These are phyloP conservation scores for Allodekkera sacchari DNA, from an alignment of 805 yeast genomes.

Conservation along the genomic window DNA sequence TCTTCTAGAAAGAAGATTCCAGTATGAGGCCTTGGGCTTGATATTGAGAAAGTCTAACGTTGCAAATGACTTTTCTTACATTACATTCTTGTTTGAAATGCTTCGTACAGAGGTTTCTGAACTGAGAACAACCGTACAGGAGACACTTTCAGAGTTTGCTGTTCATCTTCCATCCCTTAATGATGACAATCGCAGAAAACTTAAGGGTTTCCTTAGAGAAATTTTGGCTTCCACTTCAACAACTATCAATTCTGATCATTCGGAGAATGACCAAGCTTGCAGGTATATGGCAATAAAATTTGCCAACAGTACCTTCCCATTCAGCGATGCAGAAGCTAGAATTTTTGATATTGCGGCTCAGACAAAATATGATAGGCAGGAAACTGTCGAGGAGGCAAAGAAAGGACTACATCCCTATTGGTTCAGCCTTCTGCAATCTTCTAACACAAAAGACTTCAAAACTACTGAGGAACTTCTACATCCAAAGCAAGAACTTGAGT, in stretches of 20 bases:
- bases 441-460: constrained; percentile 34
- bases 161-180: constrained; percentile 37
- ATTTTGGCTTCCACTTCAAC: constrained; percentile 12
- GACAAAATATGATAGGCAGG: constrained; percentile 49
- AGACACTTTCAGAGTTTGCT: constrained; percentile 54
- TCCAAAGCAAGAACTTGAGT: constrained; percentile 20
- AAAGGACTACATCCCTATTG: constrained; percentile 81
- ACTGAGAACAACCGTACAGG: constrained; percentile 61
- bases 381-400: constrained; percentile 69
- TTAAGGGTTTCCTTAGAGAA: constrained; percentile 30
- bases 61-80: constrained; percentile 39
- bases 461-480: constrained; percentile 22
- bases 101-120: constrained; percentile 56
- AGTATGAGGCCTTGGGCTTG: constrained; percentile 74
- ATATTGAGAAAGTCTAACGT: constrained; percentile 40
- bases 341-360: constrained; percentile 55
- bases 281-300: constrained; percentile 61
- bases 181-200: constrained; percentile 26
- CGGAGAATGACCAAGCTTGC: constrained; percentile 25
- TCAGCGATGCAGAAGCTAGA: constrained; percentile 61
- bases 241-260: constrained; percentile 23
- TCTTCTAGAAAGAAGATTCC: constrained; percentile 45
- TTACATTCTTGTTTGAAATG: constrained; percentile 65
- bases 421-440: constrained; percentile 47
- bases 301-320: constrained; percentile 55